Evolutionary conservation across 2,329 filamentous ascomycete species (phyloP), one percentile per base, ranked within the genome.

Genomic region (Diplocarpon mali): DNA sequence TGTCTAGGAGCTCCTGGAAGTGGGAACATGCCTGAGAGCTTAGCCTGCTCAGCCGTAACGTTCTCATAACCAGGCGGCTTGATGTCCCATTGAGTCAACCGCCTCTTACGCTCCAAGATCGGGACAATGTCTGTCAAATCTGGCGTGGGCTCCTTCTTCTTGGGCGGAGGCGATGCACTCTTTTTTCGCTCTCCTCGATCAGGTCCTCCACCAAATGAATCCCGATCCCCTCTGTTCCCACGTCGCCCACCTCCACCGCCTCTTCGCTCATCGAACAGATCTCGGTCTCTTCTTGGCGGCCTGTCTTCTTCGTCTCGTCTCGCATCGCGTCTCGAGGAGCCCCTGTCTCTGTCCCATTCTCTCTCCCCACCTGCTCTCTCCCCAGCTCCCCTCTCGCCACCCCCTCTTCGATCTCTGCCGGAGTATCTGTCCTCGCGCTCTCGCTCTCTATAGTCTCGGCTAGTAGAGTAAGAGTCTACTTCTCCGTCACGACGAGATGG

Each of bases 21-120:
- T 49, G 93, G 89, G 70, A 98, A 99, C 92, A 98, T 95, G 69
- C 90, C 83, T 54, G 93, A 98, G 36, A 98, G 75, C 71, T 99
- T 99, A 40, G 92, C 93, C 65, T 98, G 93, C 66, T 98, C 93
- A 16, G 92, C 88, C 2, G 92, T 95, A 53, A 99, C 90, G 65
- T 92, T 94, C 62, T 98, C 93, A 61, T 99, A 99, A 36, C 92
- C 90, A 13, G 88, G 86, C 5, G 92, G 92, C 69, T 98, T 98
- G 65, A 98, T 95, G 64, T 99, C 93, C 92, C 92, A 99, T 66
- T 98, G 93, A 30, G 89, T 96, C 71, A 98, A 70, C 48, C 92
- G 83, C 56, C 93, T 83, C 71, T 89, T 92, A 58, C 90, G 82
- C 60, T 90, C 82, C 52, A 88, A 70, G 47, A 99, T 73, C 3